These are phyloP conservation scores for Suillus spraguei DNA, from an alignment of 768 basidiomycete genomes.

Conservation along the genomic window DNA sequence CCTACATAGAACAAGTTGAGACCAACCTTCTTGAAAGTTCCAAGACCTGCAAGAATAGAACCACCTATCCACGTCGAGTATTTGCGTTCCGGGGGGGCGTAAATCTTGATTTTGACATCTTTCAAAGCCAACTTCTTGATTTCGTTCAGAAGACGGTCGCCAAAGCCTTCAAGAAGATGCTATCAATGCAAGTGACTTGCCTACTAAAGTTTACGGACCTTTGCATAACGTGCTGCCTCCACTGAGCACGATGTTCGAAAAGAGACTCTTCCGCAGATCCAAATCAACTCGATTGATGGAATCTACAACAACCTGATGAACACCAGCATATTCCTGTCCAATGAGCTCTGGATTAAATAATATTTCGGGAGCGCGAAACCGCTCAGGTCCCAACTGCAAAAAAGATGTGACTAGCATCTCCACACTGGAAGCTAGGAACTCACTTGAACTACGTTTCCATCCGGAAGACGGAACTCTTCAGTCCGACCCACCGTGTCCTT, in stretches of 20 bases:
- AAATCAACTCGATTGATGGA: slow-evolving; percentile 96
- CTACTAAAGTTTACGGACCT: slow-evolving; percentile 52
- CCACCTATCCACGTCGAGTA: slow-evolving; percentile 98
- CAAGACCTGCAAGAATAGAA: slow-evolving; percentile 92
- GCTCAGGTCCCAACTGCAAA: slow-evolving; percentile 84
- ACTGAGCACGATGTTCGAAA: slow-evolving; percentile 95
- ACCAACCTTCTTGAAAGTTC: slow-evolving; percentile 94
- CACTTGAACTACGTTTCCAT: slow-evolving; percentile 92
- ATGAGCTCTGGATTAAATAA: slow-evolving; percentile 97
- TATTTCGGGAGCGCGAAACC: slow-evolving; percentile 96
- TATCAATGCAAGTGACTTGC: slow-evolving; percentile 21
- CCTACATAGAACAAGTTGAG: slow-evolving; percentile 16
- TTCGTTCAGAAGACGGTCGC: slow-evolving; percentile 94
- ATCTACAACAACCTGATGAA: slow-evolving; percentile 98
- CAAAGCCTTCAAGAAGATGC: slow-evolving; percentile 65
- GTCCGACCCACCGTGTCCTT: slow-evolving; percentile 78
- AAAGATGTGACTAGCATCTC: slow-evolving; percentile 18
- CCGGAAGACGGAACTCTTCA: slow-evolving; percentile 93
- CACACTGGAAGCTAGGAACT: slow-evolving; percentile 25
- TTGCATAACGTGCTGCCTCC: slow-evolving; percentile 95
- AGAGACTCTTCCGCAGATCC: slow-evolving; percentile 92
- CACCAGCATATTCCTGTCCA: slow-evolving; percentile 94
- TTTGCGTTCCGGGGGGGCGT: slow-evolving; percentile 98
- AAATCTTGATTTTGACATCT: slow-evolving; percentile 98
- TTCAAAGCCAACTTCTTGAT: slow-evolving; percentile 95